Evolutionary conservation across 106 monocot species (phyloP).

Genomic region (Allium cepa): DNA sequence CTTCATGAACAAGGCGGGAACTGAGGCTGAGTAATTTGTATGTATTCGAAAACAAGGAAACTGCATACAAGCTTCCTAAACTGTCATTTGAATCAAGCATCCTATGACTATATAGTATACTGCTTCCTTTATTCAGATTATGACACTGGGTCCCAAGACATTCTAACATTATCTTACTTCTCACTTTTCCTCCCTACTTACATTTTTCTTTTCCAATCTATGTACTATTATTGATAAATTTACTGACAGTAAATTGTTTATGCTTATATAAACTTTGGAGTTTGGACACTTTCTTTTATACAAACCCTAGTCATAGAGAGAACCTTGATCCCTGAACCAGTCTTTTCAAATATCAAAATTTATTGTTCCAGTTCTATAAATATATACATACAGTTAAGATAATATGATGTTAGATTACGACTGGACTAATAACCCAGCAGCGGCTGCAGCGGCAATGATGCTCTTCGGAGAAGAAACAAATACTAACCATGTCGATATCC

Average conservation of each 20-base stretch:
- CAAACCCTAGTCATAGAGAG: no score
- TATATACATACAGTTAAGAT: neutral
- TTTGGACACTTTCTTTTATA: no score
- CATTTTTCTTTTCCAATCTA: neutral
- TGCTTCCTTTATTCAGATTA: neutral
- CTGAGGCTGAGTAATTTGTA: no score
- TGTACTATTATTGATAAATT: no score
- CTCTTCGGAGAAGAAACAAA: constrained; percentile 14
- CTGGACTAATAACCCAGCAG: constrained; percentile 20
- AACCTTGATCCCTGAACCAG: neutral
- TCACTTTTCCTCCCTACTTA: neutral
- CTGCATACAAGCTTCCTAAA: constrained; percentile 5
- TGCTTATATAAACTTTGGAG: neutral
- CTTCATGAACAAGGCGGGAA: no score
- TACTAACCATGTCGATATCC: neutral
- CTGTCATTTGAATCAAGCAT: neutral
- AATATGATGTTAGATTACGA: constrained; percentile 23
- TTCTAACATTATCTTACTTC: neutral
- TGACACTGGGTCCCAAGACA: neutral
- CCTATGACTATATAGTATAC: neutral
- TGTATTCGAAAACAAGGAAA: neutral
- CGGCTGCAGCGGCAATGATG: constrained; percentile 23
- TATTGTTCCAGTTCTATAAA: neutral
- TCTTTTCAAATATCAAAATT: neutral
- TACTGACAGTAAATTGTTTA: neutral